Evolutionary conservation across 768 basidiomycete genomes (phyloP).

Genomic region (Leucogyrophana mollusca): DNA sequence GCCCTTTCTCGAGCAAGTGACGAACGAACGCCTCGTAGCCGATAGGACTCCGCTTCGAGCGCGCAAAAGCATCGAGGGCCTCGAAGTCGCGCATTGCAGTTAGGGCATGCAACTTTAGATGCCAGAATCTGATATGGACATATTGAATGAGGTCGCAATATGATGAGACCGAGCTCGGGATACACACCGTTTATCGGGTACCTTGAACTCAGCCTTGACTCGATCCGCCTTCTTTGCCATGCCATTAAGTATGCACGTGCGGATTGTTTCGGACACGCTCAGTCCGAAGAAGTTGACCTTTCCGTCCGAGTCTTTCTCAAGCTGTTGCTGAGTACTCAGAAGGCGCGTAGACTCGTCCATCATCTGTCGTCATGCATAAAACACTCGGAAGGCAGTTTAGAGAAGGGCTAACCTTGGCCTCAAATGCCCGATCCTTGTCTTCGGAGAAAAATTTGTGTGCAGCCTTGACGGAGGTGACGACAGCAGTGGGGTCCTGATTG

Average conservation of each 20-base stretch:
- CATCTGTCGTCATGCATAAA: slow-evolving; percentile 55
- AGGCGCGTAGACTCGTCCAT: slow-evolving; percentile 82
- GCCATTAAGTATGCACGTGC: slow-evolving; percentile 71
- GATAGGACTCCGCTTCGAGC: slow-evolving; percentile 88
- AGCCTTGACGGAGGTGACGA: slow-evolving; percentile 68
- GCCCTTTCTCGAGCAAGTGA: slow-evolving; percentile 73
- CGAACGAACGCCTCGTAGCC: slow-evolving; percentile 92
- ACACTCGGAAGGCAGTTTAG: neutral
- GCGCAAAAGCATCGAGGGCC: slow-evolving; percentile 80
- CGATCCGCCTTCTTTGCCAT: slow-evolving; percentile 89
- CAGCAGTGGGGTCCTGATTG: slow-evolving; percentile 67
- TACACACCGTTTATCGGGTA: slow-evolving; percentile 87
- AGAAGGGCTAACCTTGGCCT: slow-evolving; percentile 70
- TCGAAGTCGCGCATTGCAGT: slow-evolving; percentile 83
- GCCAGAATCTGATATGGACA: slow-evolving; percentile 74
- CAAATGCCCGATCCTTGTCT: slow-evolving; percentile 88
- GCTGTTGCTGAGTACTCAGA: slow-evolving; percentile 78
- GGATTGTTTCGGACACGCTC: slow-evolving; percentile 86
- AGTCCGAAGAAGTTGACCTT: slow-evolving; percentile 79
- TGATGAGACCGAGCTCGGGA: neutral
- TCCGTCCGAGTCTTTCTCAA: slow-evolving; percentile 82
- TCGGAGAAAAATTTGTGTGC: slow-evolving; percentile 95
- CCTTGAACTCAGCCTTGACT: slow-evolving; percentile 85
- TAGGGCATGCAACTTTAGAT: slow-evolving; percentile 83
- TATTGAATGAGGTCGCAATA: neutral